Evolutionary conservation across 148 eudicot genomes (phyloP).

Genomic region (Suaeda aralocaspica): DNA sequence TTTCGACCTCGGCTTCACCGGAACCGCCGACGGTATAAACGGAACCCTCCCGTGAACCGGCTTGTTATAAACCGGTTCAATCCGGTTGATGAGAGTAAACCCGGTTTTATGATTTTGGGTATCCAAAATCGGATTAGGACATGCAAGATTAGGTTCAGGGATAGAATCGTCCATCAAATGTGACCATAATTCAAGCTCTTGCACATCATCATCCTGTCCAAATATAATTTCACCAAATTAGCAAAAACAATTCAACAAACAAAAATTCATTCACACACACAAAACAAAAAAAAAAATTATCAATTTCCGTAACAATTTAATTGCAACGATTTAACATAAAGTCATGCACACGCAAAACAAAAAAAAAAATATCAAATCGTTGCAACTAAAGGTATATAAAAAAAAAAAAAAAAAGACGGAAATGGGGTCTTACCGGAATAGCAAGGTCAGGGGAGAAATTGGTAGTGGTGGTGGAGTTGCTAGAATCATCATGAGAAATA

Average conservation of each 20-base stretch:
- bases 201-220: conserved; percentile 61
- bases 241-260: too few relatives aligned
- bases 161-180: conserved; percentile 82
- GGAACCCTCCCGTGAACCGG: conserved; percentile 24
- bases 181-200: conserved; percentile 81
- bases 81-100: conserved; percentile 23
- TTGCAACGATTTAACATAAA: too few relatives aligned
- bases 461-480: conserved; percentile 25
- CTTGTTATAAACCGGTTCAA: conserved; percentile 27
- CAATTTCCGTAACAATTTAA: too few relatives aligned
- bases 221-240: too few relatives aligned
- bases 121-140: conserved; percentile 38
- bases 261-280: too few relatives aligned
- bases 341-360: background rate
- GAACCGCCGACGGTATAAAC: conserved; percentile 44
- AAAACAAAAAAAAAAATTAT: too few relatives aligned
- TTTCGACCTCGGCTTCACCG: conserved; percentile 56
- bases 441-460: conserved; percentile 41
- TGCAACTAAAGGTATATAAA: background rate
- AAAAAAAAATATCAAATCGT: background rate
- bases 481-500: conserved; percentile 41
- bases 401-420: conserved; percentile 9
- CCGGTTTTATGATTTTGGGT: conserved; percentile 33
- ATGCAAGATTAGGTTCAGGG: conserved; percentile 45
- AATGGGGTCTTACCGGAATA: conserved; percentile 52